These are phyloP conservation scores for Lentinula boryana DNA, from an alignment of 768 basidiomycete genomes.

Conservation along the genomic window DNA sequence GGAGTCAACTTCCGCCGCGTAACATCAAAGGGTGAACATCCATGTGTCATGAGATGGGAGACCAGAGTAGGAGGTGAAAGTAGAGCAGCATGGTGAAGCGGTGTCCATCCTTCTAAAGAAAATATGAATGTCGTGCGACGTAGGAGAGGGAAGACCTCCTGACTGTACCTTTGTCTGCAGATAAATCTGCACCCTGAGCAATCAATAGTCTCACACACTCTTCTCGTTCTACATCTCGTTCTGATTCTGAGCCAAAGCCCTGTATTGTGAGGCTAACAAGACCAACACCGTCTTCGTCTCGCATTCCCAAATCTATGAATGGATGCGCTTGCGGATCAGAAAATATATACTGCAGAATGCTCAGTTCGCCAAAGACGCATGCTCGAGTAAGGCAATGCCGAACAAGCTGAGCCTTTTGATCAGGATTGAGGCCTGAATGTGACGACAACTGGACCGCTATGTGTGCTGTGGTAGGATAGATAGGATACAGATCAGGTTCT, in stretches of 20 bases:
- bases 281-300: constrained; percentile 84
- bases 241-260: constrained; percentile 76
- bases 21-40: constrained; percentile 73
- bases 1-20: constrained; percentile 81
- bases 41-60: constrained; percentile 88
- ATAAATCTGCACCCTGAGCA: constrained; percentile 68
- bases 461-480: constrained; percentile 63
- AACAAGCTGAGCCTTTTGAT: constrained; percentile 66
- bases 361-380: constrained; percentile 72
- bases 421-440: constrained; percentile 59
- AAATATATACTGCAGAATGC: constrained; percentile 67
- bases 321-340: constrained; percentile 60
- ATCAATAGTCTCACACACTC: constrained; percentile 82
- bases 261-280: constrained; percentile 74
- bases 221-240: constrained; percentile 84
- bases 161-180: constrained; percentile 56
- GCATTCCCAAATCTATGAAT: constrained; percentile 58
- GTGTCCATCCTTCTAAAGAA: constrained; percentile 83
- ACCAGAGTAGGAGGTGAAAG: constrained; percentile 86
- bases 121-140: neutral
- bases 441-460: constrained; percentile 60
- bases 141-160: neutral
- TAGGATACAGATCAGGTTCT: constrained; percentile 75
- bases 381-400: constrained; percentile 70
- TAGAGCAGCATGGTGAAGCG: constrained; percentile 87